Conservation (phyloP, 257 asterid species). For the Coffea canephora region DNA sequence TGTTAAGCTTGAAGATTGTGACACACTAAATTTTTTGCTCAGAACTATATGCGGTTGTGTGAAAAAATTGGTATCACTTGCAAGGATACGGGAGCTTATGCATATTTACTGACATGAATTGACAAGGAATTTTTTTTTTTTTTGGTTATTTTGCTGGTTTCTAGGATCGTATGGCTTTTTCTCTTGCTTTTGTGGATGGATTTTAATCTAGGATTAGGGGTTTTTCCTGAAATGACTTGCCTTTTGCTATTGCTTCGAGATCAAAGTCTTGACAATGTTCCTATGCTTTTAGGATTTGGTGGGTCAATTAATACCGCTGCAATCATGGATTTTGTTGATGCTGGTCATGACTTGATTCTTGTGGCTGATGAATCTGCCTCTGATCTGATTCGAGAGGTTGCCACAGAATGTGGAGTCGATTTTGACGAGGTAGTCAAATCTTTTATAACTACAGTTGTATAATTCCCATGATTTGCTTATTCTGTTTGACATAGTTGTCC, state of each 20-base stretch:
- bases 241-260: neutral
- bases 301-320: conserved; percentile 61
- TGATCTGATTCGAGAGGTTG: conserved; percentile 71
- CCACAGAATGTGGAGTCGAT: conserved; percentile 80
- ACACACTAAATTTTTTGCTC: no score
- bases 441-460: neutral
- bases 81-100: neutral
- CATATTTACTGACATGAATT: neutral
- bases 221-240: no score
- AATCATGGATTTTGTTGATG: conserved; percentile 64
- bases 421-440: conserved; percentile 63
- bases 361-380: conserved; percentile 72
- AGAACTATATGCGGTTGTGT: neutral
- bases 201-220: neutral
- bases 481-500: neutral
- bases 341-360: conserved; percentile 78
- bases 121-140: neutral
- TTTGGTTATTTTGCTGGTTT: neutral
- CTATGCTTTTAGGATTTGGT: conserved; percentile 54
- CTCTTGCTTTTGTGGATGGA: neutral
- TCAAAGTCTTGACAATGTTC: neutral
- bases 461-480: neutral
- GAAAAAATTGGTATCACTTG: neutral
- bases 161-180: neutral
- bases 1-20: no score